A percentile compares a stretch with the other conserved stretches of the same genome.
phyloP scores from a whole-genome alignment of 805 yeast genomes.

The Torulaspora maleeae region DNA sequence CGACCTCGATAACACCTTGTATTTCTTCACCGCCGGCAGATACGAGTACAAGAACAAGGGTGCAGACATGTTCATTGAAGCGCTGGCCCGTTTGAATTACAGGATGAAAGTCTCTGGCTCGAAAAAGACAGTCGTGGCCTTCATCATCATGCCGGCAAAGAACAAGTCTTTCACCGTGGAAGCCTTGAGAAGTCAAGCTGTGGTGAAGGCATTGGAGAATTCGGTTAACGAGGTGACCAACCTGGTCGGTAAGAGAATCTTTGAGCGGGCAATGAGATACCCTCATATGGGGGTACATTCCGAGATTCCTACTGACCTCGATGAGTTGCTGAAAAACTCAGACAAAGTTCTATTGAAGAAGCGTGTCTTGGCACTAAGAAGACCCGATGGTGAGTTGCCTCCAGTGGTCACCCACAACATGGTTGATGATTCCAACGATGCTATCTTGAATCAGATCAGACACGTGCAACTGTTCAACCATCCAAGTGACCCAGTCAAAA shows the following conservation, averaged over 20 bases:
- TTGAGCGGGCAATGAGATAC: slow-evolving; percentile 82
- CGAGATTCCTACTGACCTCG: slow-evolving; percentile 71
- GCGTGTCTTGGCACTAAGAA: slow-evolving; percentile 86
- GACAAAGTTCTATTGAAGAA: slow-evolving; percentile 87
- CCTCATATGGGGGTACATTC: slow-evolving; percentile 46
- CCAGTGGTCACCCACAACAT: slow-evolving; percentile 97
- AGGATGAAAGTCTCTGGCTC: slow-evolving; percentile 75
- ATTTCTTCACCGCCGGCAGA: slow-evolving; percentile 95
- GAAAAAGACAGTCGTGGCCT: slow-evolving; percentile 90
- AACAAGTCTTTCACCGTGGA: slow-evolving; percentile 94
- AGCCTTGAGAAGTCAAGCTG: slow-evolving; percentile 94
- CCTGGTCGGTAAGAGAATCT: slow-evolving; percentile 77
- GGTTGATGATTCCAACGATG: slow-evolving; percentile 88
- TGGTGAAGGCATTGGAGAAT: slow-evolving; percentile 80
- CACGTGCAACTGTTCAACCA: slow-evolving; percentile 85
- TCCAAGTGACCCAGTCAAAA: slow-evolving; percentile 87
- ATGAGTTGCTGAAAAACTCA: slow-evolving; percentile 77
- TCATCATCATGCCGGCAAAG: slow-evolving; percentile 95
- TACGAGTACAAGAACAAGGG: slow-evolving; percentile 97
- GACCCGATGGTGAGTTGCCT: slow-evolving; percentile 68
- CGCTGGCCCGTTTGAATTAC: slow-evolving; percentile 88
- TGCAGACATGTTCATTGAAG: slow-evolving; percentile 89
- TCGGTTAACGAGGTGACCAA: slow-evolving; percentile 85
- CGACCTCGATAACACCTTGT: slow-evolving; percentile 86
- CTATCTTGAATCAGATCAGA: slow-evolving; percentile 86